Percentiles rank a stretch among this genome's conserved stretches.
phyloP scores from a whole-genome alignment of 805 yeast genomes.

The Candida argentea region DNA sequence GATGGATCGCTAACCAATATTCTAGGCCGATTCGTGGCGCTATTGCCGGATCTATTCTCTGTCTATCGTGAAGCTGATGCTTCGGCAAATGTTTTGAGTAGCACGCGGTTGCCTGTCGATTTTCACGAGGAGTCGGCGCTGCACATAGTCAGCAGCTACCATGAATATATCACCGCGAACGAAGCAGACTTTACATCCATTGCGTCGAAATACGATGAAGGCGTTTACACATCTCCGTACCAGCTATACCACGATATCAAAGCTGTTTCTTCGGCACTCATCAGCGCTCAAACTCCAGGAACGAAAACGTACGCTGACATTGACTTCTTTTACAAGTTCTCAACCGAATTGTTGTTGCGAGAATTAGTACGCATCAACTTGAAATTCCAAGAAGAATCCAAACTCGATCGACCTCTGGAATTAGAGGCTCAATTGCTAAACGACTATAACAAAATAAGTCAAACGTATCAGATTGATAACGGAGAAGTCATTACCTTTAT shows the following conservation, averaged over 20 bases:
- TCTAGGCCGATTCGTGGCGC: conserved; percentile 3
- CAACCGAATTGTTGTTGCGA: conserved; percentile 53
- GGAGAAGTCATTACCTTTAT: conserved; percentile 46
- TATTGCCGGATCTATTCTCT: conserved; percentile 14
- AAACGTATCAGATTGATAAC: conserved; percentile 38
- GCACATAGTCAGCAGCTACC: not conserved
- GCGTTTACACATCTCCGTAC: conserved; percentile 25
- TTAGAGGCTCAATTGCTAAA: conserved; percentile 36
- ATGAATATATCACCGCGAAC: too few species aligned
- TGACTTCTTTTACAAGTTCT: conserved; percentile 53
- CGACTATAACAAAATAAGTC: conserved; percentile 54
- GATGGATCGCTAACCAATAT: too few species aligned
- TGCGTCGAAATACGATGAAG: conserved; percentile 5
- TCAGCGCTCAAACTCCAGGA: conserved; percentile 41
- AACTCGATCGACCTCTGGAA: conserved; percentile 15
- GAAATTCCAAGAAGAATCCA: conserved; percentile 7
- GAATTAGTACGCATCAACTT: conserved; percentile 42
- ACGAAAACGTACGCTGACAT: conserved; percentile 38
- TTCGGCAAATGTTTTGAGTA: conserved; percentile 10
- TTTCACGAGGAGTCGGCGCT: conserved; percentile 13
- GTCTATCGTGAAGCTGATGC: conserved; percentile 19
- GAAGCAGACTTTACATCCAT: not conserved
- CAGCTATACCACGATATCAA: conserved; percentile 58
- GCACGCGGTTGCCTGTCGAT: conserved; percentile 27
- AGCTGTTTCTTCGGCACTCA: conserved; percentile 39